Conservation (phyloP, 495 filamentous ascomycete genomes). For the Penicillium robsamsonii region DNA sequence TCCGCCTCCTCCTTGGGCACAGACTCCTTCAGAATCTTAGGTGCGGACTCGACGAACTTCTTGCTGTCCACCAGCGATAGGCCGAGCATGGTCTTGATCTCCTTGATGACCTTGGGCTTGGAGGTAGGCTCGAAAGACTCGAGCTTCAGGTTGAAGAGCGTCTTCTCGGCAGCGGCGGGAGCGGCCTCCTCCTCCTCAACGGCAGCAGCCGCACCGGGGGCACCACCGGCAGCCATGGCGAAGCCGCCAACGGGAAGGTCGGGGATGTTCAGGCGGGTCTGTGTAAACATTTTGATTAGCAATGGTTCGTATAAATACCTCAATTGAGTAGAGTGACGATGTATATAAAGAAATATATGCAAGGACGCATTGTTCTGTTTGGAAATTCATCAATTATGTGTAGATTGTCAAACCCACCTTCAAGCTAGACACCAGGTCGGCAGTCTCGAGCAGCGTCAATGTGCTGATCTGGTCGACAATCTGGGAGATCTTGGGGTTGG, state of each 20-base stretch:
- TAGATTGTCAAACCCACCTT: slow-evolving; percentile 61
- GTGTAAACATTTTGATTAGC: slow-evolving; percentile 15
- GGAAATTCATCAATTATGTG: slow-evolving; percentile 7
- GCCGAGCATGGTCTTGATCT: slow-evolving; percentile 94
- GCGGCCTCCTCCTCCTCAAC: slow-evolving; percentile 82
- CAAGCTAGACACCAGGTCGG: slow-evolving; percentile 85
- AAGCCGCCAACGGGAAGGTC: slow-evolving; percentile 92
- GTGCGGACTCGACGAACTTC: slow-evolving; percentile 98
- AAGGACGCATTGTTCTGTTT: slow-evolving; percentile 11
- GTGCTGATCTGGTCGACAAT: slow-evolving; percentile 98
- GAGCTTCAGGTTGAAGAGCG: slow-evolving; percentile 93
- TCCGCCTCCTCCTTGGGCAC: slow-evolving; percentile 98
- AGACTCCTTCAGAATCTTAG: slow-evolving; percentile 97
- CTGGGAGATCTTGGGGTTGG: slow-evolving; percentile 80
- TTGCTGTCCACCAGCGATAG: slow-evolving; percentile 98
- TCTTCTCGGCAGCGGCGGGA: slow-evolving; percentile 86
- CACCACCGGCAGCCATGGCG: slow-evolving; percentile 60
- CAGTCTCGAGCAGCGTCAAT: slow-evolving; percentile 96
- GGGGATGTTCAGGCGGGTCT: slow-evolving; percentile 96
- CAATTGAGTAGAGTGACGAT: background rate
- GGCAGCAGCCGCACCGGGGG: slow-evolving; percentile 57
- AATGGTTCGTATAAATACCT: background rate
- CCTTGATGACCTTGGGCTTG: slow-evolving; percentile 99
- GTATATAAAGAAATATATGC: background rate
- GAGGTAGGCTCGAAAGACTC: slow-evolving; percentile 78